Percentiles rank a stretch among this genome's conserved stretches.
These are phyloP conservation scores for Posidonia oceanica DNA, from an alignment of 116 monocot species.

Conservation along the genomic window DNA sequence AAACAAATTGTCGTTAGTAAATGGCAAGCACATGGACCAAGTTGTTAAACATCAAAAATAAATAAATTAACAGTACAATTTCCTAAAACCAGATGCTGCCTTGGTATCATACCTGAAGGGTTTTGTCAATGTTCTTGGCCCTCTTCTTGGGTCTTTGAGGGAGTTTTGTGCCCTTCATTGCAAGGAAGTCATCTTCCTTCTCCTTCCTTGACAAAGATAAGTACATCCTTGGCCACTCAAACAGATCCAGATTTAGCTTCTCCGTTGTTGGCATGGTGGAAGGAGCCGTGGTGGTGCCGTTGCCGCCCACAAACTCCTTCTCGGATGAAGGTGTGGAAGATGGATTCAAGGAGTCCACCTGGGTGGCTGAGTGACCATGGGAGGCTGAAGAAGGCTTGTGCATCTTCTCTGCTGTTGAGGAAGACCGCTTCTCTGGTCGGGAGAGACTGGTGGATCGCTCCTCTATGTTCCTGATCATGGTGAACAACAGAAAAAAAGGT, in stretches of 20 bases:
- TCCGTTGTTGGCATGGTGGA: constrained; percentile 3
- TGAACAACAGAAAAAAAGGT: neutral
- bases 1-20: neutral
- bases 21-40: neutral
- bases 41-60: neutral
- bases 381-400: constrained; percentile 3
- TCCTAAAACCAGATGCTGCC: neutral
- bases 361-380: neutral
- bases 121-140: constrained; percentile 58
- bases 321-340: constrained; percentile 15
- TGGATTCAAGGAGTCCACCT: neutral
- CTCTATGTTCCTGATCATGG: constrained; percentile 42
- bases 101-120: constrained; percentile 34
- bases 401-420: constrained; percentile 19
- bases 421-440: constrained; percentile 13
- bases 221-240: constrained; percentile 69
- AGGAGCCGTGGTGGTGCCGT: neutral
- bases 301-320: constrained; percentile 4
- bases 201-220: constrained; percentile 71
- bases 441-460: constrained; percentile 26
- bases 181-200: constrained; percentile 82
- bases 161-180: constrained; percentile 78
- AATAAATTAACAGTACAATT: no score
- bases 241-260: constrained; percentile 40
- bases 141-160: constrained; percentile 78